Conservation (phyloP, 257 asterid species). For the Jacaranda copaia region DNA sequence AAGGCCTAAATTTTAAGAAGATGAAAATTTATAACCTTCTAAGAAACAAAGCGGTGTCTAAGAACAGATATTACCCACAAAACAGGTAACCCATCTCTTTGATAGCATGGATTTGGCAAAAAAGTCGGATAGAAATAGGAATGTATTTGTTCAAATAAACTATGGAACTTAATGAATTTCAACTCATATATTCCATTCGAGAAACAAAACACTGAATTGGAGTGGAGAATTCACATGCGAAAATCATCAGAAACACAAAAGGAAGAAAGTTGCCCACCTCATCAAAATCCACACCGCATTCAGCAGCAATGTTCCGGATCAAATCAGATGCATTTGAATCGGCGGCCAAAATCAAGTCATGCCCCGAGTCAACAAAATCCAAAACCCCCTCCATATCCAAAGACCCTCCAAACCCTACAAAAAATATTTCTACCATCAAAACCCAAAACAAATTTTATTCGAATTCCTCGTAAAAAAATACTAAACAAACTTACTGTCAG, state of each 20-base stretch:
- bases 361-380: constrained; percentile 88
- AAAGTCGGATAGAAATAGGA: neutral
- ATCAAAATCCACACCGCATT: constrained; percentile 64
- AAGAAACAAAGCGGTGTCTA: constrained; percentile 3
- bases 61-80: constrained; percentile 7
- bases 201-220: constrained; percentile 3
- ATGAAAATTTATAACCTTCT: neutral
- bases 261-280: constrained; percentile 39
- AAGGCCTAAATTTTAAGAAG: neutral
- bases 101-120: neutral
- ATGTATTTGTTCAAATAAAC: neutral
- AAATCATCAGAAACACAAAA: constrained; percentile 3
- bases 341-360: constrained; percentile 80
- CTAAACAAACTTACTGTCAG: constrained; percentile 55
- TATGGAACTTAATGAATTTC: neutral
- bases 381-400: constrained; percentile 74
- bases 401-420: constrained; percentile 77
- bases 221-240: constrained; percentile 2
- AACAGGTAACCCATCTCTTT: neutral
- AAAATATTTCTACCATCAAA: constrained; percentile 31
- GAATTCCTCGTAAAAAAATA: neutral
- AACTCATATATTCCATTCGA: neutral
- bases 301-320: constrained; percentile 69
- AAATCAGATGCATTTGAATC: constrained; percentile 78
- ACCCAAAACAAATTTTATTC: neutral